phyloP scores from a whole-genome alignment of 1,284 basidiomycete species.

The Sporisorium exsertum region DNA sequence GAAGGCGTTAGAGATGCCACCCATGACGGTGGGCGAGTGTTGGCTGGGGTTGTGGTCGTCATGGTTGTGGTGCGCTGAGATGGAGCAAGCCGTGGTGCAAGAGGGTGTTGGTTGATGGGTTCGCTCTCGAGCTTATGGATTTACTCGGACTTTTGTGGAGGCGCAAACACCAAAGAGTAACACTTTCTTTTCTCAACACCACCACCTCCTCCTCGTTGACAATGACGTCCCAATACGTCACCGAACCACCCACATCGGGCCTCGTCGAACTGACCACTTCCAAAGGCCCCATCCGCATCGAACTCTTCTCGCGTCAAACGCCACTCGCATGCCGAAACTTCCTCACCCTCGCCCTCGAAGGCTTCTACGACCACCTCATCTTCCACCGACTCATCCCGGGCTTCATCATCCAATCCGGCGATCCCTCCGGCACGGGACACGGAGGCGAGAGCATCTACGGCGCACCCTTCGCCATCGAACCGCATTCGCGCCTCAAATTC shows the following conservation, averaged over 20 bases:
- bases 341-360: conserved; percentile 88
- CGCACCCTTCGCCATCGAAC: conserved; percentile 92
- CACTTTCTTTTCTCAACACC: conserved; percentile 1
- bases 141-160: too few species aligned
- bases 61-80: neutral
- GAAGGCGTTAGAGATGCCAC: conserved; percentile 10
- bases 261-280: conserved; percentile 90
- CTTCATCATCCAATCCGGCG: conserved; percentile 95
- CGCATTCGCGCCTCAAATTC: conserved; percentile 86
- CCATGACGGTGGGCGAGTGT: conserved; percentile 14
- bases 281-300: conserved; percentile 75
- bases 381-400: conserved; percentile 90
- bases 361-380: conserved; percentile 93
- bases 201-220: neutral
- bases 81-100: neutral
- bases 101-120: too few species aligned
- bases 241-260: conserved; percentile 77
- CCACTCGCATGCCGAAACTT: conserved; percentile 95
- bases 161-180: neutral
- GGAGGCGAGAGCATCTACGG: conserved; percentile 75
- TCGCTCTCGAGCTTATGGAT: too few species aligned
- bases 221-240: conserved; percentile 58
- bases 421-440: conserved; percentile 87
- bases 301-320: conserved; percentile 95
- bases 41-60: neutral